Conservation (phyloP, 106 monocot species). For the Ottelia alismoides region DNA sequence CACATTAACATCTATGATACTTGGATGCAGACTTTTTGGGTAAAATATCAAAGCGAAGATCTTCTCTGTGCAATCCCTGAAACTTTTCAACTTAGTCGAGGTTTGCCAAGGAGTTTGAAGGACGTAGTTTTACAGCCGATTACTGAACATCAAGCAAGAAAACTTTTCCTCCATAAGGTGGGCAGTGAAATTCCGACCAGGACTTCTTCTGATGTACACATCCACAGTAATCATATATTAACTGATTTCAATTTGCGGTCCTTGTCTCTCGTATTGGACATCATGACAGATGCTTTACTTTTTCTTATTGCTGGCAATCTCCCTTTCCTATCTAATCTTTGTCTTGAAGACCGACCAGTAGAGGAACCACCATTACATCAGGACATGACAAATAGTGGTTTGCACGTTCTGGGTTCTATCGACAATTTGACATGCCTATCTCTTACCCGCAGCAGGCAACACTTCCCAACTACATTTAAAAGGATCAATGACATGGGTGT, state of each 20-base stretch:
- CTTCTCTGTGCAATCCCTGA: too few relatives aligned
- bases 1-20: too few relatives aligned
- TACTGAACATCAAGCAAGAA: conserved; percentile 17
- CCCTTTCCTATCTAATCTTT: conserved; percentile 36
- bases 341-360: conserved; percentile 57
- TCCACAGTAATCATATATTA: neutral
- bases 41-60: too few relatives aligned
- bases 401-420: conserved; percentile 38
- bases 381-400: conserved; percentile 59
- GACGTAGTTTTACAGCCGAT: conserved; percentile 42
- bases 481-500: conserved; percentile 73
- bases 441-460: conserved; percentile 36
- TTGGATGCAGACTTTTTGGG: too few relatives aligned
- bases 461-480: conserved; percentile 28
- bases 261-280: conserved; percentile 50
- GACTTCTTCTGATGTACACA: neutral
- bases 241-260: conserved; percentile 25
- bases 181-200: neutral
- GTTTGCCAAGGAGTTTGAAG: too few relatives aligned
- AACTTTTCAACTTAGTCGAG: too few relatives aligned
- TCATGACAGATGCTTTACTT: conserved; percentile 54
- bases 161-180: conserved; percentile 5
- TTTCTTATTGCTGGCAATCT: conserved; percentile 26
- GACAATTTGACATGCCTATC: conserved; percentile 40
- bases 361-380: conserved; percentile 17